phyloP scores from a whole-genome alignment of 2,329 filamentous ascomycete genomes.

The Clarireedia sp. region DNA sequence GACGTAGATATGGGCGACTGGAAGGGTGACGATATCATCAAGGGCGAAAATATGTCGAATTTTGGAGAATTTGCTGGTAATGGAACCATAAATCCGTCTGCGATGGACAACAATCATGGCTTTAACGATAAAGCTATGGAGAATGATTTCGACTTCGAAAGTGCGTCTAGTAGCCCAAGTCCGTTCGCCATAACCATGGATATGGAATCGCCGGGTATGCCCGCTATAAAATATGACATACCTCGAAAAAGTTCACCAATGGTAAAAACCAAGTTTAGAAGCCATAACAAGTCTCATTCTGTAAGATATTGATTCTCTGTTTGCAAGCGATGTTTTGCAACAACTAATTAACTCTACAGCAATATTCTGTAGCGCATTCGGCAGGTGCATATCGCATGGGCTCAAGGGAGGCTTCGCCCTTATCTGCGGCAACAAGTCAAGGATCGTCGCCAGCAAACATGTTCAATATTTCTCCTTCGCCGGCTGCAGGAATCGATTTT shows the following conservation, averaged over 20 bases:
- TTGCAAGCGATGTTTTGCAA: neutral
- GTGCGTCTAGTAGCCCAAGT: slow-evolving; percentile 49
- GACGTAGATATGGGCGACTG: slow-evolving; percentile 37
- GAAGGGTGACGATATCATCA: slow-evolving; percentile 32
- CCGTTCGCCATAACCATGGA: slow-evolving; percentile 26
- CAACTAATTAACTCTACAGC: slow-evolving; percentile 32
- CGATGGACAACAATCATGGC: slow-evolving; percentile 29
- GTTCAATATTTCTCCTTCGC: slow-evolving; percentile 40
- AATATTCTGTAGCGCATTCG: slow-evolving; percentile 44
- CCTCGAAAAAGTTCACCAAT: slow-evolving; percentile 22
- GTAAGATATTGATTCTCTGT: slow-evolving; percentile 28
- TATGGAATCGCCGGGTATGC: slow-evolving; percentile 37
- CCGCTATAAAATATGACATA: slow-evolving; percentile 33
- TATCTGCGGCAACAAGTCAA: slow-evolving; percentile 44
- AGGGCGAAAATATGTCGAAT: slow-evolving; percentile 32
- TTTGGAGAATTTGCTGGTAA: slow-evolving; percentile 34
- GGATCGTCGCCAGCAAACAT: slow-evolving; percentile 40
- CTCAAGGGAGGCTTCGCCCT: slow-evolving; percentile 48
- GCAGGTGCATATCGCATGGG: slow-evolving; percentile 40
- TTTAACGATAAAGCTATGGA: slow-evolving; percentile 40
- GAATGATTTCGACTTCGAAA: slow-evolving; percentile 49
- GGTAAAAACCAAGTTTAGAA: slow-evolving; percentile 21
- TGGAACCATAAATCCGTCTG: slow-evolving; percentile 32
- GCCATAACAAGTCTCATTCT: slow-evolving; percentile 36
- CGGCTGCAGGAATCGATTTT: slow-evolving; percentile 35